phyloP scores from a whole-genome alignment of 192 early-diverging fungal genomes.

The Diversispora eburnea region DNA sequence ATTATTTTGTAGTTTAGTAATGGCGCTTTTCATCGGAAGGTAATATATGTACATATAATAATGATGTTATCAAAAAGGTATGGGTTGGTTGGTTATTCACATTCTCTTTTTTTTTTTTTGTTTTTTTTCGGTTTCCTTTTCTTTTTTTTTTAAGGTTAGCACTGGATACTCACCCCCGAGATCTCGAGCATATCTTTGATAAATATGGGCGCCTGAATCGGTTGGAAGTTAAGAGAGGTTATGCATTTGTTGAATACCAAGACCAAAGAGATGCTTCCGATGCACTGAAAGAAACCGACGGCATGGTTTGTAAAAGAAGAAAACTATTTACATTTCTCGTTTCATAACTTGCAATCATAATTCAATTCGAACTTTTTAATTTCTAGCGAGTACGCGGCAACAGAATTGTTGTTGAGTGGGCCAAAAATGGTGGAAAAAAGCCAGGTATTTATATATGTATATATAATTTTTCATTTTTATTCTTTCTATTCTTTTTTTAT shows the following conservation, averaged over 20 bases:
- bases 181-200: slow-evolving; percentile 56
- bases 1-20: not conserved
- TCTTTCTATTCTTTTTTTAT: not conserved
- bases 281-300: slow-evolving; percentile 5
- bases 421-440: slow-evolving; percentile 53
- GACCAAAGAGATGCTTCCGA: slow-evolving; percentile 35
- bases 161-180: slow-evolving; percentile 45
- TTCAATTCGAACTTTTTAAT: not conserved
- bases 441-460: slow-evolving; percentile 28
- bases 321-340: too few species aligned
- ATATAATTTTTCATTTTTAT: not conserved
- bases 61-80: not conserved
- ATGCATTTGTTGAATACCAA: slow-evolving; percentile 51
- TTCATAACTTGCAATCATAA: too few species aligned
- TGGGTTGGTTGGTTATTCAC: not conserved
- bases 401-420: slow-evolving; percentile 52
- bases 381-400: slow-evolving; percentile 37
- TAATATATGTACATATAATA: not conserved
- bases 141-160: slow-evolving; percentile 33
- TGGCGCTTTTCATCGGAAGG: slow-evolving; percentile 28
- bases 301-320: slow-evolving; percentile 4
- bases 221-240: slow-evolving; percentile 54
- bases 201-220: slow-evolving; percentile 54
- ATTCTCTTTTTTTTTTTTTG: not conserved
- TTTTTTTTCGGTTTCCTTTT: too few species aligned